Percentiles rank a stretch among this genome's conserved stretches.
Evolutionary conservation across 768 basidiomycete species (phyloP).

Genomic region (Suillus spraguei): DNA sequence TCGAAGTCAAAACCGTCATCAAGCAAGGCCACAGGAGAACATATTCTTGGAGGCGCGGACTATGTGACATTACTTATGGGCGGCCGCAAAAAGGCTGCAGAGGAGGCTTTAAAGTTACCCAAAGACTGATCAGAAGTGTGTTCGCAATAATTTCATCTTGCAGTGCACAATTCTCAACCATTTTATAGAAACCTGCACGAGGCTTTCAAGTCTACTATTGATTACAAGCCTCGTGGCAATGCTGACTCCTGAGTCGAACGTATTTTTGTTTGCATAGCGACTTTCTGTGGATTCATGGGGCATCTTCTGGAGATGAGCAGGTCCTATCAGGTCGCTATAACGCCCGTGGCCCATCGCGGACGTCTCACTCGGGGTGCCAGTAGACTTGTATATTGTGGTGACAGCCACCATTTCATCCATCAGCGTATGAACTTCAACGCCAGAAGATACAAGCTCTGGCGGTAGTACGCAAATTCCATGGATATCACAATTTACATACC

Average conservation of each 20-base stretch:
- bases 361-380: neutral
- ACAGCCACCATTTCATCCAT: neutral
- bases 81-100: slow-evolving; percentile 62
- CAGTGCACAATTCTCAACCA: slow-evolving; percentile 76
- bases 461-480: neutral
- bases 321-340: neutral
- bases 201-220: neutral
- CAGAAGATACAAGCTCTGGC: neutral
- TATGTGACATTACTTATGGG: slow-evolving; percentile 76
- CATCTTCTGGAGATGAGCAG: neutral
- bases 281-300: neutral
- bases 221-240: neutral
- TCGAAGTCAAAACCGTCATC: slow-evolving; percentile 17
- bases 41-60: slow-evolving; percentile 72
- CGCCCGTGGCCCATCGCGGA: neutral
- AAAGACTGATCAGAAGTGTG: slow-evolving; percentile 23
- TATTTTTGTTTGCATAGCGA: neutral
- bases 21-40: slow-evolving; percentile 29
- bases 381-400: neutral
- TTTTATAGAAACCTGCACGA: slow-evolving; percentile 43
- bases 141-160: slow-evolving; percentile 55
- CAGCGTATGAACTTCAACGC: neutral
- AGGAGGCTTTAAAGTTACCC: slow-evolving; percentile 68
- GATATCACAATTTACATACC: neutral
- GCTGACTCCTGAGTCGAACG: too few species aligned